Conservation (phyloP, 2,329 filamentous ascomycete genomes). For the Venturiaceae sp. region DNA sequence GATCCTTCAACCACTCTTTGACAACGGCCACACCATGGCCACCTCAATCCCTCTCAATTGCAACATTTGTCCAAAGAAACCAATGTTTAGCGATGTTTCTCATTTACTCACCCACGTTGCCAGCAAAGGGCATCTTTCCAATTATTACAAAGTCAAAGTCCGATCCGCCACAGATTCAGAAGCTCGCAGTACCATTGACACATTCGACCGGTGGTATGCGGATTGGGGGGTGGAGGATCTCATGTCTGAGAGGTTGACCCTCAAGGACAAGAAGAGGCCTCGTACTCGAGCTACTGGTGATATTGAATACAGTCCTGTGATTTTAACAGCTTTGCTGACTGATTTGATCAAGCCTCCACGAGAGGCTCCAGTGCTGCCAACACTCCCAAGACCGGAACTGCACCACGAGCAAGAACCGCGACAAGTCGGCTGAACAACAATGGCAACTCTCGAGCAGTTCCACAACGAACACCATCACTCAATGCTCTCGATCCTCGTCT, state of each 20-base stretch:
- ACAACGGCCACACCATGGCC: slow-evolving; percentile 21
- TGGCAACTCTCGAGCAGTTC: not conserved
- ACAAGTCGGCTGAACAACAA: not conserved
- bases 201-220: slow-evolving; percentile 72
- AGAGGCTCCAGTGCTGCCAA: not conserved
- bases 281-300: slow-evolving; percentile 13
- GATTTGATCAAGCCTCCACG: slow-evolving; percentile 1
- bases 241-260: slow-evolving; percentile 66
- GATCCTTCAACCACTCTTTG: not conserved
- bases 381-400: not conserved
- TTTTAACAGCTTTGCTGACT: not conserved
- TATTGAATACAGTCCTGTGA: slow-evolving; percentile 17
- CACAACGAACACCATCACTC: not conserved
- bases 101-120: slow-evolving; percentile 87
- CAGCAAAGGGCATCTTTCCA: slow-evolving; percentile 83
- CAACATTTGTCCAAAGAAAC: slow-evolving; percentile 70
- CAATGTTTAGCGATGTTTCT: slow-evolving; percentile 79
- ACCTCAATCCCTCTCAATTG: slow-evolving; percentile 60
- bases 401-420: not conserved
- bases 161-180: slow-evolving; percentile 55
- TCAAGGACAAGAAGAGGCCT: slow-evolving; percentile 61
- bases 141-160: slow-evolving; percentile 74
- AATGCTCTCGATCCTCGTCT: slow-evolving; percentile 1
- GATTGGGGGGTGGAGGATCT: slow-evolving; percentile 60
- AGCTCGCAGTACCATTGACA: slow-evolving; percentile 52